A percentile compares a stretch with the other conserved stretches of the same genome.
phyloP scores from a whole-genome alignment of 805 yeast species.

The Kluyveromyces starmeri region DNA sequence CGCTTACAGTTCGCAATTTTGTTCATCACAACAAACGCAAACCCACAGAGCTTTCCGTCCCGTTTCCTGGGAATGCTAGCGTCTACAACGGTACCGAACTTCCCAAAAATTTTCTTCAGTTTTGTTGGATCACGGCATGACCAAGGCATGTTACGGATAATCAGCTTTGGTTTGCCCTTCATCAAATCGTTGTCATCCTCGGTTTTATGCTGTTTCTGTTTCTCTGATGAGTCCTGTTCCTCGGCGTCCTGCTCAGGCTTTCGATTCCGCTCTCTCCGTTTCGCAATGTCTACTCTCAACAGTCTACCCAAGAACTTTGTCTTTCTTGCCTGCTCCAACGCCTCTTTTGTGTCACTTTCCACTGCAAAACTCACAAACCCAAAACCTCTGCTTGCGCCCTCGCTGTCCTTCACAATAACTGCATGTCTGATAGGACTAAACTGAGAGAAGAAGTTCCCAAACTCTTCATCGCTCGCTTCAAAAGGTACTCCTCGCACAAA shows the following conservation, averaged over 20 bases:
- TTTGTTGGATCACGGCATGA: constrained; percentile 71
- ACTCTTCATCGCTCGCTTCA: constrained; percentile 70
- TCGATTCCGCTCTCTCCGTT: constrained; percentile 74
- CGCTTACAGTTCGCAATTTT: constrained; percentile 65
- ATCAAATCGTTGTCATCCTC: constrained; percentile 38
- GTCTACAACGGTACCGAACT: constrained; percentile 80
- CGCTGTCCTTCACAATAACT: constrained; percentile 72
- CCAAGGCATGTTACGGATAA: constrained; percentile 94
- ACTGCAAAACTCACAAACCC: constrained; percentile 87
- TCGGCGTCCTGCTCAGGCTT: constrained; percentile 14
- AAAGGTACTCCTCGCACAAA: constrained; percentile 82
- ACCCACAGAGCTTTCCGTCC: constrained; percentile 88
- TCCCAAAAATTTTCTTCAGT: constrained; percentile 58
- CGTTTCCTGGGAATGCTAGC: constrained; percentile 81
- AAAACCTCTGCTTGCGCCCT: constrained; percentile 79
- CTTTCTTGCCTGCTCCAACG: constrained; percentile 59
- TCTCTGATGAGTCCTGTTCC: not conserved
- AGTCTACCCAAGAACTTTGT: constrained; percentile 55
- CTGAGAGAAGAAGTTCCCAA: constrained; percentile 79
- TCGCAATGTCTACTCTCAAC: constrained; percentile 78
- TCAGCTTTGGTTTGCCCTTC: constrained; percentile 77
- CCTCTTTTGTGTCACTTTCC: constrained; percentile 76
- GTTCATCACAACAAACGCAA: constrained; percentile 89
- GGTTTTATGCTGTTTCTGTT: constrained; percentile 12
- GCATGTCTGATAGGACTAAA: constrained; percentile 95